Base-by-base conservation (phyloP, 148 eudicot genomes). In the Amaranthus palmeri region DNA sequence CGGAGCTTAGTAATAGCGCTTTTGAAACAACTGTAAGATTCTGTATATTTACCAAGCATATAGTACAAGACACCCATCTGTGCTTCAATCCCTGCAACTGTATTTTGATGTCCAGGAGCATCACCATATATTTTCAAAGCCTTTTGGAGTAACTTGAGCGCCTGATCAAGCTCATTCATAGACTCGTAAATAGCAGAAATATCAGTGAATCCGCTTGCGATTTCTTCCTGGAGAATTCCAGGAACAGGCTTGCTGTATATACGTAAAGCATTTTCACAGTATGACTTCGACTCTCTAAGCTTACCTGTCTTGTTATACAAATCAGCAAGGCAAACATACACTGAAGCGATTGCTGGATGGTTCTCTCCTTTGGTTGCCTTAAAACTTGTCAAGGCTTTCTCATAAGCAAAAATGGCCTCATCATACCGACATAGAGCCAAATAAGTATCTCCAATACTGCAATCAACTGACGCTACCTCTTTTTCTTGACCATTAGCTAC, bases 1-100 rank as follows among this genome's bases (percentile, higher is more conserved):
- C 99, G 85, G 58, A 96, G 92, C 88, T 92, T 95, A 4, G 79
- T 68, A 62, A 81, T 81, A 17, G 93, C 93, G 65, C 74, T 92
- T 74, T 85, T 87, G 17, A 96, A 90, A n/a, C n/a, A n/a, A n/a
- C n/a, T n/a, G 73, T 96, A 92, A 3, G 99, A 87, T 73, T 96
- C 97, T 5, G 82, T 61, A 59, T 92, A 96, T 15, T 86, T 90
- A 15, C 91, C 99, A 57, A 96, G 78, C 89, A 96, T 84, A 71
- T 91, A 96, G 74, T 88, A 83, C 85, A 92, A 76, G 66, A 92
- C 99, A 17, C 99, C 99, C 87, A 96, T 92, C 79, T 92, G 99
- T n/a, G 99, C 97, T 71, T 96, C 97, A 61, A 96, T 92, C n/a
- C 99, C 99, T 0, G 99, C 99, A 67, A 90, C 80, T 8, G 96